Base-by-base conservation (phyloP, 2,329 filamentous ascomycete species). In the Phialophora verrucosa region DNA sequence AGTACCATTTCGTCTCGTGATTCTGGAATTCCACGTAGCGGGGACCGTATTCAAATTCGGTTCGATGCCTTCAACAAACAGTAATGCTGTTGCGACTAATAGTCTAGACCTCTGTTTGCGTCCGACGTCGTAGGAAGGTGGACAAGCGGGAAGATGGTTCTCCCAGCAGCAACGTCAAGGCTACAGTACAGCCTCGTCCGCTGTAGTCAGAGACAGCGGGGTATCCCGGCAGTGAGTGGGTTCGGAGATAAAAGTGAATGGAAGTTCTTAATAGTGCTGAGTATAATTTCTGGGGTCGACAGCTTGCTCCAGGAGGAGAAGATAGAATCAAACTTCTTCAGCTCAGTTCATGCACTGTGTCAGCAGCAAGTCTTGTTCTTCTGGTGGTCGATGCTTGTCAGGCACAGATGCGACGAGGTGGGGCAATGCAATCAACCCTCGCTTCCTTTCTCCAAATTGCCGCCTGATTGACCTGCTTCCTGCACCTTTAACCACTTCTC, bases 401-500 rank as follows among this genome's bases (percentile, higher is more conserved):
- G 47, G 47, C n/a, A 50, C 47, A 50, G 47, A 25, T 50, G 20
- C 47, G 49, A 25, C 49, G 25, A 50, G 57, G 57, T 59, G 57
- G 57, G 57, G 57, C 57, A 59, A 17, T 14, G 17, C 35, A 17
- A 35, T 56, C 29, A 20, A 56, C 35, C 42, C 56, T 50, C 47
- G 42, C 7, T 44, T 20, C 38, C 42, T 29, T 47, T 32, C 49
- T 27, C 27, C 12, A 44, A 44, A n/a, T 44, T n/a, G 38, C 14
- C 38, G 38, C 38, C 38, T n/a, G 38, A n/a, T n/a, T 8, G 38
- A 44, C 17, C 38, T 44, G 38, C 17, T n/a, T 44, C 38, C 38
- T n/a, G 38, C 38, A 44, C 17, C 38, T 44, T 20, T 44, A 17
- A 44, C 17, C 17, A 44, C 38, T 44, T 17, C 38, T 44, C 38